phyloP scores from a whole-genome alignment of 2,329 filamentous ascomycete genomes.

The Aaosphaeria pasadenensis region DNA sequence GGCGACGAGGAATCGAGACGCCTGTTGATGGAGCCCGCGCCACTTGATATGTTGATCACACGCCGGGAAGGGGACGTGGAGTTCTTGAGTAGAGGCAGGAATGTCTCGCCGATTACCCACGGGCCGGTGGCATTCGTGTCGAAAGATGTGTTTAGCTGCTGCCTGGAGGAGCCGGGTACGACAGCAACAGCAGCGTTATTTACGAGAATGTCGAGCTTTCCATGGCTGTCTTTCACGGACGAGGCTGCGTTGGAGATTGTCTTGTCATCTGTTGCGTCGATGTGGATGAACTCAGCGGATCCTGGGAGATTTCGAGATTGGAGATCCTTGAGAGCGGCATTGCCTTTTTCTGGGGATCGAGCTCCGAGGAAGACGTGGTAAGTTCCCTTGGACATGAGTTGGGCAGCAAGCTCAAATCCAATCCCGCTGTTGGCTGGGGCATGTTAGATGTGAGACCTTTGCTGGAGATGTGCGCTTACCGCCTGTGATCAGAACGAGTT shows the following conservation, averaged over 20 bases:
- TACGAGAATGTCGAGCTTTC: constrained; percentile 33
- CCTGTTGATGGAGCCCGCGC: constrained; percentile 25
- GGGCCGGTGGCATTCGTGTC: constrained; percentile 18
- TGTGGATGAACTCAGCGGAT: constrained; percentile 34
- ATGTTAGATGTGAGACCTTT: neutral
- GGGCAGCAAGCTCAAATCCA: constrained; percentile 43
- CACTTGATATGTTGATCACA: constrained; percentile 32
- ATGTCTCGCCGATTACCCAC: constrained; percentile 5
- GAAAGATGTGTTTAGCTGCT: constrained; percentile 21
- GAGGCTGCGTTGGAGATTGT: constrained; percentile 38
- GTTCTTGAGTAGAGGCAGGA: constrained; percentile 13
- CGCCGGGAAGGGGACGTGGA: constrained; percentile 8
- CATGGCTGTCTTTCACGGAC: constrained; percentile 19
- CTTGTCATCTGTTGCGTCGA: constrained; percentile 42
- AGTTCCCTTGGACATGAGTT: constrained; percentile 31
- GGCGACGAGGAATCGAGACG: constrained; percentile 16
- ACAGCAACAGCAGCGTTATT: constrained; percentile 36
- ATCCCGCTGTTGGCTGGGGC: constrained; percentile 44
- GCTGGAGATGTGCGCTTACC: constrained; percentile 14
- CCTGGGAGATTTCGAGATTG: constrained; percentile 14
- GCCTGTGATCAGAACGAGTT: constrained; percentile 34
- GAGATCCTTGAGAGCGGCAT: constrained; percentile 19
- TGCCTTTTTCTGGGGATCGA: constrained; percentile 15
- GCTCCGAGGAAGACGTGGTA: constrained; percentile 23
- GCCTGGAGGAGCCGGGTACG: constrained; percentile 2